Percentiles rank a stretch among this genome's conserved stretches.
Conservation (phyloP, 768 basidiomycete genomes). For the Mycena floridula region DNA sequence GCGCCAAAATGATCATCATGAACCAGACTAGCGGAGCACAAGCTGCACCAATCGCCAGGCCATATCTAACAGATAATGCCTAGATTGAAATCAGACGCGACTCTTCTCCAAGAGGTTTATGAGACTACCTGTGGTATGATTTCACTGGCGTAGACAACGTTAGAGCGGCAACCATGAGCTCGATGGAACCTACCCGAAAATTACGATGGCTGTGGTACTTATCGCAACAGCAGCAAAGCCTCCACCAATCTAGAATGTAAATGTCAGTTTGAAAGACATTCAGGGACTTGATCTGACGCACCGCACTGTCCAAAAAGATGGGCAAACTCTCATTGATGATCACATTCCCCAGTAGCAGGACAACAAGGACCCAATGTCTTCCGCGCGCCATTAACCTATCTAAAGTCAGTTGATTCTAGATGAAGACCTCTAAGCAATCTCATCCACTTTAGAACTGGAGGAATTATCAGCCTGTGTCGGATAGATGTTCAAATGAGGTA, state of each 20-base stretch:
- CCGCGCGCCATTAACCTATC: slow-evolving; percentile 24
- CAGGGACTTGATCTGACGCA: slow-evolving; percentile 27
- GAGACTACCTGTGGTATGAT: slow-evolving; percentile 70
- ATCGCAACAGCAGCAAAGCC: slow-evolving; percentile 74
- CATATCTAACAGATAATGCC: slow-evolving; percentile 72
- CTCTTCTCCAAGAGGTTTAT: background rate
- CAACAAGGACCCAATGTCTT: slow-evolving; percentile 93
- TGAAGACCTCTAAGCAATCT: too few relatives aligned
- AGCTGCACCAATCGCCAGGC: slow-evolving; percentile 71
- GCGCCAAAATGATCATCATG: slow-evolving; percentile 72
- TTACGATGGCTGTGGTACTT: slow-evolving; percentile 65
- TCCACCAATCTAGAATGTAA: slow-evolving; percentile 40
- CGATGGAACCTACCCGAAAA: slow-evolving; percentile 61
- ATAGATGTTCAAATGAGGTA: slow-evolving; percentile 14
- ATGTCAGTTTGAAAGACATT: background rate
- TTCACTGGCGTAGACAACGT: slow-evolving; percentile 22
- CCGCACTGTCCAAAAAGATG: slow-evolving; percentile 75
- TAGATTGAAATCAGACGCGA: slow-evolving; percentile 9
- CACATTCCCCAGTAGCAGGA: slow-evolving; percentile 85
- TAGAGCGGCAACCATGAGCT: background rate
- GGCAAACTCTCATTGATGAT: slow-evolving; percentile 80
- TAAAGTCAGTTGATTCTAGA: slow-evolving; percentile 13
- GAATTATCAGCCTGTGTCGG: background rate
- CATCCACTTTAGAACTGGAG: slow-evolving; percentile 47
- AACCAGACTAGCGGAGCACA: slow-evolving; percentile 70